Conservation (phyloP, 768 basidiomycete genomes). For the Rhizopogon vulgaris region DNA sequence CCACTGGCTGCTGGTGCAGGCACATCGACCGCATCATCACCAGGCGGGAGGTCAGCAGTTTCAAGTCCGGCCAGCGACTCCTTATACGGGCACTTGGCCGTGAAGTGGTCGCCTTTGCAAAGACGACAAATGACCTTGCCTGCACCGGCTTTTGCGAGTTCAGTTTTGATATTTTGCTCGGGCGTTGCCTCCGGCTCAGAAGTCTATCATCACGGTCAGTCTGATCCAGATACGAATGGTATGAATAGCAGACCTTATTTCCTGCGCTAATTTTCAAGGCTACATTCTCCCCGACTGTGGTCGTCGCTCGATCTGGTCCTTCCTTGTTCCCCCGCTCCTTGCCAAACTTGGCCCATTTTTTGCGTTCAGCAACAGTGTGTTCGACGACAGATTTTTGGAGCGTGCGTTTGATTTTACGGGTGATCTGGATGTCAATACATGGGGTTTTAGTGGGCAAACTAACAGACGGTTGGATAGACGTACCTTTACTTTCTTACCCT, state of each 20-base stretch:
- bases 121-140: slow-evolving; percentile 90
- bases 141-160: slow-evolving; percentile 66
- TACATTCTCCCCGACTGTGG: slow-evolving; percentile 80
- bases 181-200: slow-evolving; percentile 61
- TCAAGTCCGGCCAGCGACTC: slow-evolving; percentile 81
- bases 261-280: slow-evolving; percentile 55
- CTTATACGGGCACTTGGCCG: slow-evolving; percentile 97
- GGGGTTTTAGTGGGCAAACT: neutral
- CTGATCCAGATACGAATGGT: neutral
- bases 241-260: slow-evolving; percentile 44
- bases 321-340: slow-evolving; percentile 79
- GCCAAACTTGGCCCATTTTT: slow-evolving; percentile 93
- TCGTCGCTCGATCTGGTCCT: slow-evolving; percentile 91
- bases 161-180: slow-evolving; percentile 60
- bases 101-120: slow-evolving; percentile 97
- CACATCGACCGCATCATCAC: slow-evolving; percentile 29
- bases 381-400: slow-evolving; percentile 92
- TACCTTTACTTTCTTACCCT: slow-evolving; percentile 94
- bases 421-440: slow-evolving; percentile 49
- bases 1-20: slow-evolving; percentile 19
- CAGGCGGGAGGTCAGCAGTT: slow-evolving; percentile 39
- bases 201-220: slow-evolving; percentile 28
- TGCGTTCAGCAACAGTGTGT: slow-evolving; percentile 88
- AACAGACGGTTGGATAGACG: slow-evolving; percentile 9
- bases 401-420: slow-evolving; percentile 77